Percentiles rank a stretch among this genome's conserved stretches.
Conservation (phyloP, 2,329 filamentous ascomycete species). For the Teratosphaeria pseudoeucalypti region DNA sequence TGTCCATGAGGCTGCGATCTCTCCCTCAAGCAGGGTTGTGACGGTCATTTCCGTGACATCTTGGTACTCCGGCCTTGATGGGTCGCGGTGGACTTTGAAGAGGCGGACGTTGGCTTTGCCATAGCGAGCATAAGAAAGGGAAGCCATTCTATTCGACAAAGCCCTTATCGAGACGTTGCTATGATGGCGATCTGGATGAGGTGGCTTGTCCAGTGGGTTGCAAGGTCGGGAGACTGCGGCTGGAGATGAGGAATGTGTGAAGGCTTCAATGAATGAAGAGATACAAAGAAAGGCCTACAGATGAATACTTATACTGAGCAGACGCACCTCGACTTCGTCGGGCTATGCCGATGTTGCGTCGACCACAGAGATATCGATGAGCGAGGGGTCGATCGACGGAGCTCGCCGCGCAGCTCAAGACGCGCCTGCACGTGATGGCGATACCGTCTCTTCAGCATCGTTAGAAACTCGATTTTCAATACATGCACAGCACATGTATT, state of each 20-base stretch:
- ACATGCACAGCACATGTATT: neutral
- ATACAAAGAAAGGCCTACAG: neutral
- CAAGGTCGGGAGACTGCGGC: neutral
- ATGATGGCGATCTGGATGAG: neutral
- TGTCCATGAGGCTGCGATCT: conserved; percentile 84
- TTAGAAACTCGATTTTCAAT: neutral
- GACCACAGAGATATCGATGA: neutral
- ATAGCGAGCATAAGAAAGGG: conserved; percentile 55
- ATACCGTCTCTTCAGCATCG: neutral
- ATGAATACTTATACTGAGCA: neutral
- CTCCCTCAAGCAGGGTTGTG: conserved; percentile 81
- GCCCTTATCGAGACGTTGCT: neutral
- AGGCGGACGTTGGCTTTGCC: conserved; percentile 98
- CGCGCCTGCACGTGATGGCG: neutral
- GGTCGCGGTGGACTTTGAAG: conserved; percentile 82
- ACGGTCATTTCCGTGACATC: conserved; percentile 92
- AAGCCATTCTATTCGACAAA: conserved; percentile 28
- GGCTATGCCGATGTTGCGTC: neutral
- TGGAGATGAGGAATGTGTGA: neutral
- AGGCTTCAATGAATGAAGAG: neutral
- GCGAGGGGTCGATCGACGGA: neutral
- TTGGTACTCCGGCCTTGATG: conserved; percentile 55
- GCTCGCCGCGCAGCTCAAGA: neutral
- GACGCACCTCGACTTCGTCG: neutral
- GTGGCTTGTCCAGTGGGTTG: neutral